Base-by-base conservation (phyloP, 352 stramenopile species). In the Globisporangium alternatum region DNA sequence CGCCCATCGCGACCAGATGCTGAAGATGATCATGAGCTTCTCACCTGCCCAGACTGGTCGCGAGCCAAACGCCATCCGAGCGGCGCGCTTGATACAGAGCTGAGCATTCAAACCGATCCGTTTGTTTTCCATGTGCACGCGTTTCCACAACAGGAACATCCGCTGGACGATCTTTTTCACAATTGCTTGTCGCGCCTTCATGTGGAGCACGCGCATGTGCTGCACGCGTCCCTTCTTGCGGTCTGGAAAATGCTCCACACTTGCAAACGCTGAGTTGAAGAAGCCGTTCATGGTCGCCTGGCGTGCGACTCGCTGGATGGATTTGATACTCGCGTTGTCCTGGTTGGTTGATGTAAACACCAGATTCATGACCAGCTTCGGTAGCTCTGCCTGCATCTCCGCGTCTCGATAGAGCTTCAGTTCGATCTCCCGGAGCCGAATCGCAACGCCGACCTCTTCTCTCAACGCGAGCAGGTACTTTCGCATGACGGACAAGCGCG, bases 21-120 rank as follows among this genome's bases (percentile, higher is more conserved):
- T 75, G 54, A 91, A 90, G 15, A 85, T 72, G 10, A 76, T 69
- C 19, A 90, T 69, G 31, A 91, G 62, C 31, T 80, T 85, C 63
- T 93, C 85, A 3, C 67, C 75, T 1, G 73, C 65, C 85, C 85
- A 93, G 22, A 78, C 69, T 5, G 81, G 77, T 1, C 75, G 70
- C 1, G 77, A 68, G 3, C 77, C 69, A 31, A 91, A 89, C 3
- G 82, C 83, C 57, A 91, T 67, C 0, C 85, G 76, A 0, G 76
- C 81, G 0, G 85, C 85, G 0, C 82, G 82, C 53, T 90, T 91
- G 35, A 93, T 73, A 62, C 81, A 91, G 13, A 93, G 74, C 54
- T 91, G 77, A 10, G 85, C 82, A 33, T 91, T 86, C 3, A 91
- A 64, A 0, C 65, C 76, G 0, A 86, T 71, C 12, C 85, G 81